Evolutionary conservation across 2,329 filamentous ascomycete genomes (phyloP), one percentile per base, ranked within the genome.

Genomic region (Microdochium paspali): DNA sequence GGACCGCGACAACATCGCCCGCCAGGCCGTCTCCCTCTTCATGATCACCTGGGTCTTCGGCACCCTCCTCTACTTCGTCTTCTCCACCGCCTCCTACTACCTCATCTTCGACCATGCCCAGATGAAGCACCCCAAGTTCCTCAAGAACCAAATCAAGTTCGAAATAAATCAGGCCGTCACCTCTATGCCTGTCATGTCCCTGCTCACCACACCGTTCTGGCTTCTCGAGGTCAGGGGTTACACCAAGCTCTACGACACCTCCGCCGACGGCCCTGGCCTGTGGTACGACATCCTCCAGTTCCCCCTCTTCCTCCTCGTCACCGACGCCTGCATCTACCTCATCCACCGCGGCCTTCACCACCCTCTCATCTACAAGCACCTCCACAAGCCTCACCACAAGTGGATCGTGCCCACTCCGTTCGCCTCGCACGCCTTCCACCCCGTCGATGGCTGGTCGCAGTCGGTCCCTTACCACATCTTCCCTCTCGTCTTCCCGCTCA

Each of bases 371-470:
- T 97, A 97, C 79, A 94, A 90, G 73, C 74, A 74, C 55, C 76
- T 96, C 45, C 91, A 97, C 79, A 97, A 97, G 80, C 85, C 90
- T 55, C 91, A 97, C 70, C 91, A 97, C 82, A 96, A 95, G 74
- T 97, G 91, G 91, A 96, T 97, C 69, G 94, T 96, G 88, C 91
- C 91, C 3, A 95, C 89, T 3, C 91, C 91, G 1, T 96, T 81
- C 65, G 90, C 91, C 39, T 90, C 85, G 57, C 87, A 95, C 62
- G 91, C 91, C 49, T 97, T 97, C 78, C 90, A 97, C 72, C 90
- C 91, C 1, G 65, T 96, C 46, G 91, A 97, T 62, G 91, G 91
- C 61, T 96, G 85, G 69, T 77, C 82, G 10, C 91, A 97, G 72
- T 87, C 85, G 51, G 64, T 95, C 44, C 91, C 91, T 1, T 97